Conservation (phyloP, 129 eudicot genomes). For the Ambrosia trifida region DNA sequence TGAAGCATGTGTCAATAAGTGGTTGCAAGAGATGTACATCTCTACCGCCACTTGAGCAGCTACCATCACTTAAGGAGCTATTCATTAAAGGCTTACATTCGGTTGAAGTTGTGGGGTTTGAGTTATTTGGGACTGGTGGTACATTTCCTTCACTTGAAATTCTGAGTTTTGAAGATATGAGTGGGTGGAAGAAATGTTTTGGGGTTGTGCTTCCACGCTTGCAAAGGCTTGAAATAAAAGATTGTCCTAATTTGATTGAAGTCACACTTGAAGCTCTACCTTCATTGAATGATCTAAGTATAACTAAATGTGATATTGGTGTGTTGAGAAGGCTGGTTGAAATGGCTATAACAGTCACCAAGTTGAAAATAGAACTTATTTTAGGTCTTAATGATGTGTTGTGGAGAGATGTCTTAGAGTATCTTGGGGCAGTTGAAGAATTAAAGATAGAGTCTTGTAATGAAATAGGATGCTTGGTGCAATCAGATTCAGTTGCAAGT, state of each 20-base stretch:
- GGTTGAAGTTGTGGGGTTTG: not conserved
- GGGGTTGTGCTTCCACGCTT: not conserved
- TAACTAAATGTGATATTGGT: no score
- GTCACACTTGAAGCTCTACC: not conserved
- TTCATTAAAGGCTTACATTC: not conserved
- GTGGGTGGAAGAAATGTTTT: not conserved
- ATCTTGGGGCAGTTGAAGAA: not conserved
- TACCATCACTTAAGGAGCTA: not conserved
- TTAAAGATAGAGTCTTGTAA: not conserved
- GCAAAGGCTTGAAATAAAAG: not conserved
- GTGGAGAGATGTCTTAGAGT: not conserved
- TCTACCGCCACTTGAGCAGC: not conserved
- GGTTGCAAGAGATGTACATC: not conserved
- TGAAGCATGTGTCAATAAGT: not conserved
- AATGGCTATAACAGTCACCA: not conserved
- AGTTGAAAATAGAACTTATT: not conserved
- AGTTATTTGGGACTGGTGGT: not conserved
- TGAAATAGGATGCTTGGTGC: not conserved
- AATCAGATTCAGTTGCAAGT: not conserved
- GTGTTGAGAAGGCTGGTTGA: not conserved
- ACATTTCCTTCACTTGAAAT: not conserved
- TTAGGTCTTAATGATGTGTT: not conserved
- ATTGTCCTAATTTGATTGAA: not conserved
- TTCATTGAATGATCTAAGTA: no score
- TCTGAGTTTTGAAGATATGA: not conserved